Evolutionary conservation across 495 filamentous ascomycete genomes (phyloP).

Genomic region (Penicillium flavigenum): DNA sequence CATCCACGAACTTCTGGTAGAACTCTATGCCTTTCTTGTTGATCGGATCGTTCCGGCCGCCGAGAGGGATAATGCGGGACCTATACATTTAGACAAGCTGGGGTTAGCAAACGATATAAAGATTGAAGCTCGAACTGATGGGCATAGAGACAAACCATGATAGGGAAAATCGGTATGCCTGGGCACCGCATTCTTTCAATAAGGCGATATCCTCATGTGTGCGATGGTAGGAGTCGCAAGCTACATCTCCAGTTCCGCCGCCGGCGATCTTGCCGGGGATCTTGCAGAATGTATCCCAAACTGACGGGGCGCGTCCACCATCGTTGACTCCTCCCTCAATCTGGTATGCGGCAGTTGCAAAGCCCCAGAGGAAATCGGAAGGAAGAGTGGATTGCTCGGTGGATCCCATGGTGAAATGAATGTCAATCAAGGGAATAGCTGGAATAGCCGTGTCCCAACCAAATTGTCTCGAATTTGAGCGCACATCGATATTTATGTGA

Average conservation of each 20-base stretch:
- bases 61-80: conserved; percentile 67
- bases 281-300: conserved; percentile 76
- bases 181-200: conserved; percentile 62
- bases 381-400: conserved; percentile 50
- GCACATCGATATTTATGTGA: conserved; percentile 11
- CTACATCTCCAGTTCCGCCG: conserved; percentile 64
- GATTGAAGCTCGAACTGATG: conserved; percentile 22
- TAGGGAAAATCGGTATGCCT: conserved; percentile 72
- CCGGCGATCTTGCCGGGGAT: conserved; percentile 74
- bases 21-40: conserved; percentile 50
- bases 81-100: conserved; percentile 26
- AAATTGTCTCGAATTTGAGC: background rate
- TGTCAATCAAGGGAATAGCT: conserved; percentile 32
- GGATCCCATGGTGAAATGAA: conserved; percentile 33
- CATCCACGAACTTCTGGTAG: conserved; percentile 51
- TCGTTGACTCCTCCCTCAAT: conserved; percentile 67
- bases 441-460: conserved; percentile 2
- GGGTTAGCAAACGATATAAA: background rate
- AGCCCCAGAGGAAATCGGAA: conserved; percentile 78
- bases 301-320: conserved; percentile 70
- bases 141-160: conserved; percentile 66
- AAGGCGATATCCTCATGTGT: conserved; percentile 71
- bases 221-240: conserved; percentile 75
- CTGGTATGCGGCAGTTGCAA: conserved; percentile 79
- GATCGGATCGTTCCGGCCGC: conserved; percentile 47